Percentiles rank a stretch among this genome's conserved stretches.
phyloP scores from a whole-genome alignment of 78 protist genomes.

The Chrysochromulina parva region DNA sequence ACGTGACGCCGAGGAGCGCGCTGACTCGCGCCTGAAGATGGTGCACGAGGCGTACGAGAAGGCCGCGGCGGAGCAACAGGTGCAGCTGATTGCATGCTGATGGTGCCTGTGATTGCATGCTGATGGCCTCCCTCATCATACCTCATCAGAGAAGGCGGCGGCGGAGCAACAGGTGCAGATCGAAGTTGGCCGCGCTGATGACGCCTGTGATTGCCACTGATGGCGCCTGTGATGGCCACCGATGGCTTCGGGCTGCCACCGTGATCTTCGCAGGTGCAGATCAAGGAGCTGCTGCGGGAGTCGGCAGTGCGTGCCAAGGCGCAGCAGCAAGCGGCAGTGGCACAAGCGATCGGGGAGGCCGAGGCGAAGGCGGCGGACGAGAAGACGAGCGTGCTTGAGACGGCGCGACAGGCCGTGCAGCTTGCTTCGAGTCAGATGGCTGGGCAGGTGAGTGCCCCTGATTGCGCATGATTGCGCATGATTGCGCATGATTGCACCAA shows the following conservation, averaged over 20 bases:
- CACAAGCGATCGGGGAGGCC: neutral
- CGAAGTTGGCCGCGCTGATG: too few relatives aligned
- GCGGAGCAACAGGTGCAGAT: too few relatives aligned
- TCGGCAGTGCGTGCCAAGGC: neutral
- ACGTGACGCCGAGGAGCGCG: neutral
- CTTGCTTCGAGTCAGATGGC: too few relatives aligned
- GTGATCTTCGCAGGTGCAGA: neutral
- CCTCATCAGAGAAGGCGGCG: too few relatives aligned
- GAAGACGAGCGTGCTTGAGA: neutral
- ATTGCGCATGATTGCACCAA: too few relatives aligned
- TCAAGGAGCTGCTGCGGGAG: neutral
- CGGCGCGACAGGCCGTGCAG: neutral
- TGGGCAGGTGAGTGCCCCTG: too few relatives aligned
- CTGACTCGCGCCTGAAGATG: neutral
- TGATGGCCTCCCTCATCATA: neutral
- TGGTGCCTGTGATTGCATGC: too few relatives aligned
- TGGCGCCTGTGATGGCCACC: too few relatives aligned
- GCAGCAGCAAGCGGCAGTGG: neutral
- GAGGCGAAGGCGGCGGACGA: neutral
- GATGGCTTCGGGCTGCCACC: too few relatives aligned
- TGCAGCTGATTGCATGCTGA: too few relatives aligned
- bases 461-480: too few relatives aligned
- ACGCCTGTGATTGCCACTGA: too few relatives aligned
- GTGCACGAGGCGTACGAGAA: neutral
- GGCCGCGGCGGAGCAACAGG: constrained; percentile 5